Percentiles rank a stretch among this genome's conserved stretches.
phyloP scores from a whole-genome alignment of 306 rosid genomes.

The Potentilla sterilis region DNA sequence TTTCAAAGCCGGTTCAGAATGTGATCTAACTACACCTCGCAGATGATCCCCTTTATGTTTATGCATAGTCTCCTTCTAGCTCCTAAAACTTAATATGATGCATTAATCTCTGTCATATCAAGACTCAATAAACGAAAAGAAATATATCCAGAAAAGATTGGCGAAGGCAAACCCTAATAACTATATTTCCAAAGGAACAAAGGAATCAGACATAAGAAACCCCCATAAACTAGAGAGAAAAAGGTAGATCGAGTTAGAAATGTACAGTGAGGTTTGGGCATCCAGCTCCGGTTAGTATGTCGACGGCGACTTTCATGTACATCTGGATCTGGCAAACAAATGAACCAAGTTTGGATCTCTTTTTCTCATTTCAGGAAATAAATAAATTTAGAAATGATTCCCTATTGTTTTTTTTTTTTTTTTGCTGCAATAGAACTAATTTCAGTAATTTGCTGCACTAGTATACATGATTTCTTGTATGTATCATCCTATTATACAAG shows the following conservation, averaged over 20 bases:
- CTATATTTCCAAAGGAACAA: background rate
- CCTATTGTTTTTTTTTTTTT: too few relatives aligned
- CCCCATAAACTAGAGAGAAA: background rate
- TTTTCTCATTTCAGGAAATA: background rate
- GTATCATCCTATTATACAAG: too few relatives aligned
- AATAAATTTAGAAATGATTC: background rate
- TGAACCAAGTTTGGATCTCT: background rate
- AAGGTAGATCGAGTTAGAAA: background rate
- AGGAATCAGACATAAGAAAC: background rate
- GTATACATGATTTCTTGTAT: too few relatives aligned
- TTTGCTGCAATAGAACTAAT: too few relatives aligned
- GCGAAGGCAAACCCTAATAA: background rate
- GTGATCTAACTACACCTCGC: slow-evolving; percentile 17
- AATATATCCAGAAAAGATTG: background rate
- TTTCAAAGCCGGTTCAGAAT: slow-evolving; percentile 15
- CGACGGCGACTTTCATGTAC: background rate
- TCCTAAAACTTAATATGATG: background rate
- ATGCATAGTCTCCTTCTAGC: background rate
- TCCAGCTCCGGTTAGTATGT: background rate
- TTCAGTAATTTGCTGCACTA: too few relatives aligned
- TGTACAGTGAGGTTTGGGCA: background rate
- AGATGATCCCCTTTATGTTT: background rate
- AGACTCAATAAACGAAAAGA: background rate
- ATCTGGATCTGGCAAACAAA: slow-evolving; percentile 2
- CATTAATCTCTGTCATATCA: background rate